Base-by-base conservation (phyloP, 768 basidiomycete genomes). In the Chalciporus piperatus region DNA sequence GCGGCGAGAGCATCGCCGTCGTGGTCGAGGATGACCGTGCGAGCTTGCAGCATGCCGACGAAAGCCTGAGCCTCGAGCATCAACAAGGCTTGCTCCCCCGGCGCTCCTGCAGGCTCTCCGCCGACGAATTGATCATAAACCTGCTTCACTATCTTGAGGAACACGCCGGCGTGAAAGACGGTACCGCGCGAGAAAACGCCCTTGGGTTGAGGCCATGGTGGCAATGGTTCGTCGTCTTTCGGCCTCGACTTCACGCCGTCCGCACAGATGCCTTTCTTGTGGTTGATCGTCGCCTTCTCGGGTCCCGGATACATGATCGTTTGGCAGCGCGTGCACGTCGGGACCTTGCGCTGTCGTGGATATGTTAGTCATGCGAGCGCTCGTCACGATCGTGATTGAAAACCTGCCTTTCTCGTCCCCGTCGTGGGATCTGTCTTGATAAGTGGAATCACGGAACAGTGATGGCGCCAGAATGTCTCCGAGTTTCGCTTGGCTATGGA, bases 271-370 rank as follows among this genome's bases (percentile, higher is more conserved):
- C 33, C 33, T n/a, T 35, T 35, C 33, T 35, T 35, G 33, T 35
- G 33, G 16, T 35, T 35, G 33, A 35, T 35, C 3, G 16, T 6
- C 5, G 33, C 33, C 16, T 35, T 35, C 22, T 45, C 37, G 4
- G 28, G 32, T 3, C 42, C 37, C 1, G 42, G 47, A n/a, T 53
- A 48, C 22, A 53, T 48, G 27, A 53, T 53, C 12, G 47, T 53
- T 17, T n/a, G 38, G 23, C 46, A 48, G 27, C 19, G 14, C 1
- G 38, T 39, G 22, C 42, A 45, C 0, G 37, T 48, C 12, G 32
- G 42, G 0, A 42, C 38, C 22, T 49, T 52, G 46, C 35, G 3
- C 30, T 46, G 19, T 33, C 14, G n/a, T 25, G 16, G 7, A n/a
- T 14, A 16, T 35, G 33, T 35, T 2, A 35, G 33, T 35, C 16